These are phyloP conservation scores for Fusarium goolgardi DNA, from an alignment of 2,329 filamentous ascomycete species.

Conservation along the genomic window DNA sequence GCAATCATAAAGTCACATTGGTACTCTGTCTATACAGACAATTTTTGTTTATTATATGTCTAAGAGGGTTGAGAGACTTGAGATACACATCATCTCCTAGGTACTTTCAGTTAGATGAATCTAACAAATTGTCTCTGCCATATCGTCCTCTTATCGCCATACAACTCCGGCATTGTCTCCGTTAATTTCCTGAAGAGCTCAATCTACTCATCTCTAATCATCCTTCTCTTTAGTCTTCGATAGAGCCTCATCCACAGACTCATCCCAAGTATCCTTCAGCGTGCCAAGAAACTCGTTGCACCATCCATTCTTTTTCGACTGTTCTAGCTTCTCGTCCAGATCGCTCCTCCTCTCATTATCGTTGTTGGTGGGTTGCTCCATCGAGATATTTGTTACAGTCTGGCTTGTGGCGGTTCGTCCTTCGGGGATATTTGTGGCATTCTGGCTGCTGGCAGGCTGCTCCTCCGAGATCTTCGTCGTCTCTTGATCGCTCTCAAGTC, in stretches of 20 bases:
- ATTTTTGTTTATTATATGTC: background rate
- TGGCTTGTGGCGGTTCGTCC: background rate
- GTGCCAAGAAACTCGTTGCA: constrained; percentile 17
- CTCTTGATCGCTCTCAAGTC: no score
- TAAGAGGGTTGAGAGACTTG: background rate
- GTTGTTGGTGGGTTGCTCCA: background rate
- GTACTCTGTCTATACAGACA: background rate
- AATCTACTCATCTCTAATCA: background rate
- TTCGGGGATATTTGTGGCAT: background rate
- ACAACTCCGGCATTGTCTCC: background rate
- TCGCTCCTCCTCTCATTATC: background rate
- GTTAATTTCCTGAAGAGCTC: background rate
- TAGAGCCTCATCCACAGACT: background rate
- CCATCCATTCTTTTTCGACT: constrained; percentile 26
- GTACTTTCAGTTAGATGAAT: background rate
- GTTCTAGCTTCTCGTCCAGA: constrained; percentile 8
- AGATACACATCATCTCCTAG: background rate
- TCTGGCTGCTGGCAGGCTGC: background rate
- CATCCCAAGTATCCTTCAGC: background rate
- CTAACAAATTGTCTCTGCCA: background rate
- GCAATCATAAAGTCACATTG: background rate
- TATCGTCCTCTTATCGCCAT: background rate
- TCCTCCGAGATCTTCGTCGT: background rate
- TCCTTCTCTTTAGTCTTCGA: background rate
- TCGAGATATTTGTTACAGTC: background rate